phyloP scores from a whole-genome alignment of 352 stramenopile genomes.

The Pythium sp. region DNA sequence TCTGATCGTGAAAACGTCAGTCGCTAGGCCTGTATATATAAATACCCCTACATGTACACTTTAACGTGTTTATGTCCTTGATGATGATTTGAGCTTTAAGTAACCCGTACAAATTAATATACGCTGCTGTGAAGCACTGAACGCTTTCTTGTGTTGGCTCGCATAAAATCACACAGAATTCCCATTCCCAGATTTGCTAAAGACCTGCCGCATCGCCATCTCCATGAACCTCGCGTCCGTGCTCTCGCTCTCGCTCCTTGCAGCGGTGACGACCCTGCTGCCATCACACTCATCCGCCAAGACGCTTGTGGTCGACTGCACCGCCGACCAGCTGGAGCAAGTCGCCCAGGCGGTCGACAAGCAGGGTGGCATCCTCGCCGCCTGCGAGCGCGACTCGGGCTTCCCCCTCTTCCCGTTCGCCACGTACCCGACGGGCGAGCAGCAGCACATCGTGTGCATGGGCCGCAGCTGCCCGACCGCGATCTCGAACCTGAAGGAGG shows the following conservation, averaged over 20 bases:
- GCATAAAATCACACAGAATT: not conserved
- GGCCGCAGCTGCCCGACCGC: slow-evolving; percentile 32
- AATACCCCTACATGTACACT: no score
- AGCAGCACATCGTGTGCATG: slow-evolving; percentile 28
- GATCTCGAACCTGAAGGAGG: slow-evolving; percentile 17
- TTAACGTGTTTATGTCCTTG: no score
- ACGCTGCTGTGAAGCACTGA: no score
- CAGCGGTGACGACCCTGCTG: not conserved
- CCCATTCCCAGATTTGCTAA: not conserved
- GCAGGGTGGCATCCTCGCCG: slow-evolving; percentile 18
- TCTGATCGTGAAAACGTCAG: no score
- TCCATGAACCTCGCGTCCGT: slow-evolving; percentile 5
- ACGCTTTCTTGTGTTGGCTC: not conserved
- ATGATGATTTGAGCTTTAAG: no score
- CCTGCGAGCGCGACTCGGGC: slow-evolving; percentile 32
- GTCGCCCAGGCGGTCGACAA: slow-evolving; percentile 11
- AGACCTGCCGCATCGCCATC: not conserved
- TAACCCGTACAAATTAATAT: not conserved
- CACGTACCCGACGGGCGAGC: slow-evolving; percentile 18
- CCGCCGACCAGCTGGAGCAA: slow-evolving; percentile 12
- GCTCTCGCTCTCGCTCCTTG: slow-evolving; percentile 4
- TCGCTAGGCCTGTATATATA: no score
- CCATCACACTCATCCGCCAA: not conserved
- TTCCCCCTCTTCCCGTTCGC: slow-evolving; percentile 32
- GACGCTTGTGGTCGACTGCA: slow-evolving; percentile 7